A percentile compares a stretch with the other conserved stretches of the same genome.
Conservation (phyloP, 2,329 filamentous ascomycete genomes). For the Scedosporium apiospermum region DNA sequence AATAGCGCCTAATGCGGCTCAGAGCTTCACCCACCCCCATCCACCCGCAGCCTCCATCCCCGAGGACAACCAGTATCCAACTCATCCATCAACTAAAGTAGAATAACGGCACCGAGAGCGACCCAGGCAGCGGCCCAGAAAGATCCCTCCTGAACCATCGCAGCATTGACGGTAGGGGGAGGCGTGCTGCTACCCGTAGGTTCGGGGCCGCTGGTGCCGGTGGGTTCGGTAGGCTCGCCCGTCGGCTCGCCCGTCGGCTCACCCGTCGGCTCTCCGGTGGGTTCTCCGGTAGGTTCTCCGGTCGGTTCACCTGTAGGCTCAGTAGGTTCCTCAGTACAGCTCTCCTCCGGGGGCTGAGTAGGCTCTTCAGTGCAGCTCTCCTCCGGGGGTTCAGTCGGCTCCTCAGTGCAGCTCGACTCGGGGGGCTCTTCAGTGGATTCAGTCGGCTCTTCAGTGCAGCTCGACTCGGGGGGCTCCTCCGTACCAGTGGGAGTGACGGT, state of each 20-base stretch:
- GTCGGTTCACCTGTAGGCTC: constrained; percentile 1
- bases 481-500: neutral
- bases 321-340: neutral
- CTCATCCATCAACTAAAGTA: neutral
- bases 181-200: neutral
- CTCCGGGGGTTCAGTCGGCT: neutral
- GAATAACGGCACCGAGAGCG: neutral
- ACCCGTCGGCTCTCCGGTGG: neutral
- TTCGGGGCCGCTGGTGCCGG: neutral
- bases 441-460: neutral
- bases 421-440: neutral
- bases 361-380: neutral
- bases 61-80: too few relatives aligned
- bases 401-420: neutral
- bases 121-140: neutral
- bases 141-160: neutral
- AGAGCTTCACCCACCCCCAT: too few relatives aligned
- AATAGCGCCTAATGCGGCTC: too few relatives aligned
- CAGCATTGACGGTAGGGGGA: neutral
- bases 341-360: neutral
- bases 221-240: neutral
- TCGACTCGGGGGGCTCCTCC: neutral
- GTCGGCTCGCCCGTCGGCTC: neutral
- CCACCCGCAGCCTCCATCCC: too few relatives aligned
- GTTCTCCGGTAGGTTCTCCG: neutral